phyloP scores from a whole-genome alignment of 202 grass and related monocot genomes.

The Schoenoplectus triqueter region DNA sequence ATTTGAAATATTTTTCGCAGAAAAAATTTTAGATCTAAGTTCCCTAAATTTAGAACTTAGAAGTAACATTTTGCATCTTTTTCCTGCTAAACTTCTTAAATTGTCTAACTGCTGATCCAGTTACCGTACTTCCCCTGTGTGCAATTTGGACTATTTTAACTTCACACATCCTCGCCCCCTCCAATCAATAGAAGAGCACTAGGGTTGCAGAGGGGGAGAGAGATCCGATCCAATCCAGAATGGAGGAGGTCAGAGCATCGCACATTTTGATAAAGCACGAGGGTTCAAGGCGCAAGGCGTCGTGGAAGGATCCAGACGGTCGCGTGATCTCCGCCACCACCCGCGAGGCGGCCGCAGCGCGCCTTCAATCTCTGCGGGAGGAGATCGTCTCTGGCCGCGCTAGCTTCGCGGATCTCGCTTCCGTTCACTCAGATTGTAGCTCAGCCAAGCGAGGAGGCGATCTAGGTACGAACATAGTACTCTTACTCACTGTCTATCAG shows the following conservation, averaged over 20 bases:
- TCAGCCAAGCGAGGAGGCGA: slow-evolving; percentile 90
- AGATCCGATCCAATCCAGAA: not conserved
- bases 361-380: slow-evolving; percentile 58
- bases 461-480: slow-evolving; percentile 49
- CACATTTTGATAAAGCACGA: slow-evolving; percentile 99
- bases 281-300: slow-evolving; percentile 89
- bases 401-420: slow-evolving; percentile 70
- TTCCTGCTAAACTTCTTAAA: not conserved
- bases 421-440: slow-evolving; percentile 83
- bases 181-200: not conserved
- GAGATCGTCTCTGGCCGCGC: slow-evolving; percentile 59
- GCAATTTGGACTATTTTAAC: no score
- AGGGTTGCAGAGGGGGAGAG: no score
- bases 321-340: slow-evolving; percentile 76
- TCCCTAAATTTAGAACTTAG: not conserved
- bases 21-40: not conserved
- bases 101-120: not conserved
- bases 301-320: slow-evolving; percentile 93
- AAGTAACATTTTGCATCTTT: not conserved
- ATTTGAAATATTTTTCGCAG: no score
- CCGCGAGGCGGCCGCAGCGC: slow-evolving; percentile 58
- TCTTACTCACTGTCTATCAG: not conserved
- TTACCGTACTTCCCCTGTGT: no score
- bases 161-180: no score
- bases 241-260: slow-evolving; percentile 74